Evolutionary conservation across 257 asterid species (phyloP), one percentile per base, ranked within the genome.

Genomic region (Penstemon davidsonii): DNA sequence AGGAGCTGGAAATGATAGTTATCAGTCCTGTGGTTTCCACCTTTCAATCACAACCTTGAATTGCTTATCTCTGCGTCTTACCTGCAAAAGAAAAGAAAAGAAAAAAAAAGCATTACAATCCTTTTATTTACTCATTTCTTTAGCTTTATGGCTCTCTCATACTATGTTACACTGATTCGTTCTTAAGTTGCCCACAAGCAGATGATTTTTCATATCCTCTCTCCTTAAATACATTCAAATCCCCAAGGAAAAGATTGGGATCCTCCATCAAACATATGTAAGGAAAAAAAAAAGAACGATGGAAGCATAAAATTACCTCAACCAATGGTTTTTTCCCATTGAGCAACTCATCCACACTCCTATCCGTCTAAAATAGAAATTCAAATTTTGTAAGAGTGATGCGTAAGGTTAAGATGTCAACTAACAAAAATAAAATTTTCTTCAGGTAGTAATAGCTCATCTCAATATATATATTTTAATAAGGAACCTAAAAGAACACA

Each of bases 271-370:
- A 68, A 15, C 40, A 64, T 50, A 66, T 25, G 1, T 25, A 25
- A 15, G 18, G 0, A 25, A 25, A 25, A 25, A 25, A 69, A 80
- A 46, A 66, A 61, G 9, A 55, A 52, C 49, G 46, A 54, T 38
- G 53, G 19, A 52, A 54, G 12, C 7, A 42, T 61, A 50, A 6
- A 62, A 62, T 70, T 78, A 88, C 93, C 96, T 86, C 96, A 61
- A 86, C 88, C 54, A 84, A 51, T 19, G 96, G 93, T 63, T 79
- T 86, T 67, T 69, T 76, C 68, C 92, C 90, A 37, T 19, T 75
- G 68, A 88, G 91, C 76, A 86, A 76, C 45, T 78, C 84, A 68
- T 88, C 96, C 67, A 88, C 93, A 67, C 90, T 88, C 85, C 73
- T 82, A 53, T 82, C 86, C 8, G 89, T 84, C 96, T 84, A 76